phyloP scores from a whole-genome alignment of 495 filamentous ascomycete genomes.

The Talaromyces ruber region DNA sequence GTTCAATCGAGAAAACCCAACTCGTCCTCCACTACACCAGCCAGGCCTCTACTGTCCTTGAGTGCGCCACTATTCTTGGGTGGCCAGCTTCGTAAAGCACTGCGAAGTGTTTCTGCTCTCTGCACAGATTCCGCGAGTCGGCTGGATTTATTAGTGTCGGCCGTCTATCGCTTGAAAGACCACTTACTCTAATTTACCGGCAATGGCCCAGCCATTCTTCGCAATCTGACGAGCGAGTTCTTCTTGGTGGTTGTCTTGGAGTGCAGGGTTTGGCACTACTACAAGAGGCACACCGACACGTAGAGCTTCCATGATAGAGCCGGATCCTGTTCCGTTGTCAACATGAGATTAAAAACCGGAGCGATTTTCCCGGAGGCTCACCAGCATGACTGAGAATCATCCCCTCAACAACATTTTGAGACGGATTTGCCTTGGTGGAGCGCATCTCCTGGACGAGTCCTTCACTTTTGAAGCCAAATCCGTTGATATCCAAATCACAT shows the following conservation, averaged over 20 bases:
- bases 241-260: conserved; percentile 87
- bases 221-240: conserved; percentile 73
- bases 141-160: neutral
- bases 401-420: conserved; percentile 23
- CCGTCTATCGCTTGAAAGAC: neutral
- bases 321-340: conserved; percentile 53
- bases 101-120: conserved; percentile 32
- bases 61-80: conserved; percentile 33
- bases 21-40: conserved; percentile 47
- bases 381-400: conserved; percentile 88
- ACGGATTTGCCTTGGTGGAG: conserved; percentile 26
- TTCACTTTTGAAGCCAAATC: conserved; percentile 56
- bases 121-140: conserved; percentile 33
- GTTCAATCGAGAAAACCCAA: conserved; percentile 47
- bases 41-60: conserved; percentile 26
- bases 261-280: conserved; percentile 73
- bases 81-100: conserved; percentile 36
- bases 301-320: conserved; percentile 77
- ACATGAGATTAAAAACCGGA: neutral
- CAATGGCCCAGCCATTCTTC: conserved; percentile 57
- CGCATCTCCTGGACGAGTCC: conserved; percentile 51
- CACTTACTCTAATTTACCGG: conserved; percentile 55
- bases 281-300: conserved; percentile 60
- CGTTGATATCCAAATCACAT: conserved; percentile 43
- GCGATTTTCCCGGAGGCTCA: conserved; percentile 20